These are phyloP conservation scores for Davidsoniella eucalypti DNA, from an alignment of 2,329 filamentous ascomycete species.

Conservation along the genomic window DNA sequence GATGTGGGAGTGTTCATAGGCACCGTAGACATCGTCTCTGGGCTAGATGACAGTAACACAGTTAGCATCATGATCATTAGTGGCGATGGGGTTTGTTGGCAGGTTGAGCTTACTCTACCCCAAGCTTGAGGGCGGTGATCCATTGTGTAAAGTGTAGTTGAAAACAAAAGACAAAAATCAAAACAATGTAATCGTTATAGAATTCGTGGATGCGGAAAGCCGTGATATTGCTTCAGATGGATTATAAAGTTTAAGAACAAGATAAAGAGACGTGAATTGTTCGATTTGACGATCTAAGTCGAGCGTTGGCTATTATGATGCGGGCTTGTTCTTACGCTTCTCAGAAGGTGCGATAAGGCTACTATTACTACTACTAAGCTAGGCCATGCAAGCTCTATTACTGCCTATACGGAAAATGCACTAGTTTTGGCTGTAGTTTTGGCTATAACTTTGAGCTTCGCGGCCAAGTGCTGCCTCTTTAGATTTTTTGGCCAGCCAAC, in stretches of 20 bases:
- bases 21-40: conserved; percentile 90
- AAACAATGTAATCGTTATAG: too few relatives aligned
- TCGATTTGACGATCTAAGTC: neutral
- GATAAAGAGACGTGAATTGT: too few relatives aligned
- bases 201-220: too few relatives aligned
- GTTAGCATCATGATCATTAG: conserved; percentile 12
- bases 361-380: neutral
- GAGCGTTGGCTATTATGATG: neutral
- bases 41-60: conserved; percentile 39
- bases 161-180: neutral
- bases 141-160: conserved; percentile 27
- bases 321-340: neutral
- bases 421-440: neutral
- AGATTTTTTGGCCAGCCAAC: neutral
- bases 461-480: conserved; percentile 13
- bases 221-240: too few relatives aligned
- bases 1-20: conserved; percentile 80
- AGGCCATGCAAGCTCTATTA: neutral
- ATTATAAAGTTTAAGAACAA: too few relatives aligned
- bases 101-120: conserved; percentile 44
- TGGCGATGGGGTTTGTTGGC: neutral
- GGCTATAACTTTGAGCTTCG: conserved; percentile 10
- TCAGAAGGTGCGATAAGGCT: conserved; percentile 6
- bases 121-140: conserved; percentile 58
- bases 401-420: too few relatives aligned